These are phyloP conservation scores for Cyclotella cryptica DNA, from an alignment of 108 stramenopile genomes.

Conservation along the genomic window DNA sequence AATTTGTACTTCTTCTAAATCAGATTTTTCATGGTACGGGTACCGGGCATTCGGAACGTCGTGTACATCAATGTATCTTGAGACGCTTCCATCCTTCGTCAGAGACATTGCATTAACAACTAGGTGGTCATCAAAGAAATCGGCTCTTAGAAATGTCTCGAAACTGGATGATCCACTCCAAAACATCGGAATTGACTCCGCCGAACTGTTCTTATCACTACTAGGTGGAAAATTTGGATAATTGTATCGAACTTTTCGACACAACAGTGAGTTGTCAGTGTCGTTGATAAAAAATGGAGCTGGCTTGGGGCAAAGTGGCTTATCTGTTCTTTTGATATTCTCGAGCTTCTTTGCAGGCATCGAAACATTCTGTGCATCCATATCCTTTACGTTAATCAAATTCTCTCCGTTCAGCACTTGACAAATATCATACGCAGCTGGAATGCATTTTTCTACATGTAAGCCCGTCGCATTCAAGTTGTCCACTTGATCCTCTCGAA, in stretches of 20 bases:
- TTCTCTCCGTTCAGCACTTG: slow-evolving; percentile 46
- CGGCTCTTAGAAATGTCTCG: slow-evolving; percentile 49
- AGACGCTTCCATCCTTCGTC: slow-evolving; percentile 28
- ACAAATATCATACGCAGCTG: slow-evolving; percentile 49
- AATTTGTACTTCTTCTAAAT: slow-evolving; percentile 33
- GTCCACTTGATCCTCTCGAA: slow-evolving; percentile 39
- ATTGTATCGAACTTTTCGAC: slow-evolving; percentile 41
- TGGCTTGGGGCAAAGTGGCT: slow-evolving; percentile 48
- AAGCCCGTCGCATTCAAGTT: slow-evolving; percentile 28
- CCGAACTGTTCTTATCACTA: slow-evolving; percentile 9
- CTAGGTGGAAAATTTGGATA: slow-evolving; percentile 43
- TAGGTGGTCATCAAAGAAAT: slow-evolving; percentile 44
- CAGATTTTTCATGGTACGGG: slow-evolving; percentile 40
- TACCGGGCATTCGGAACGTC: slow-evolving; percentile 42
- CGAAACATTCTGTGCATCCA: slow-evolving; percentile 11
- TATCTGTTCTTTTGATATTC: slow-evolving; percentile 37
- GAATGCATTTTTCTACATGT: slow-evolving; percentile 36
- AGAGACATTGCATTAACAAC: slow-evolving; percentile 49
- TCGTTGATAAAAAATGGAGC: slow-evolving; percentile 49
- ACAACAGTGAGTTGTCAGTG: slow-evolving; percentile 50
- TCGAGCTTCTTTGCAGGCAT: slow-evolving; percentile 41
- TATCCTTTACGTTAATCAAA: slow-evolving; percentile 36
- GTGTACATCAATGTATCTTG: slow-evolving; percentile 39
- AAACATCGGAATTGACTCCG: slow-evolving; percentile 49
- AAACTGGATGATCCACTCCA: slow-evolving; percentile 55